Evolutionary conservation across 2,329 filamentous ascomycete species (phyloP), one percentile per base, ranked within the genome.

Genomic region (Claviceps sp.): DNA sequence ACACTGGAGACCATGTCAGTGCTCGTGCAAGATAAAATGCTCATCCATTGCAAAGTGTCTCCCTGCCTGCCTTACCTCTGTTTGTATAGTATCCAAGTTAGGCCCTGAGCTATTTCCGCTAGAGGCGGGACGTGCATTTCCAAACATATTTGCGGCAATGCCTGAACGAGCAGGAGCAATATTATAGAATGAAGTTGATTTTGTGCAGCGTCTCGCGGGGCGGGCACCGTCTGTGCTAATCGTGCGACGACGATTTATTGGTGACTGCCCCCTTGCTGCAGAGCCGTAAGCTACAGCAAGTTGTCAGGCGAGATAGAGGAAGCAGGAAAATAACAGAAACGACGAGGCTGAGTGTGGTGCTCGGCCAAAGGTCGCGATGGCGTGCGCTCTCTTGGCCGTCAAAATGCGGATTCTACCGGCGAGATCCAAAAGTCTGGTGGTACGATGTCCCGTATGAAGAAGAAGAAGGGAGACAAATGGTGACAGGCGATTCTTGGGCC

Each of bases 61-160:
- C 14, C 13, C 22, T 13, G 30, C 3, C 18, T 13, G 11, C 4
- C 69, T 58, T 70, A 89, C 87, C 75, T 95, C 88, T 58, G 89
- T 91, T 65, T 84, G 80, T 59, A 95, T 85, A 58, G 89, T 83
- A 58, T 82, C 75, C 51, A 95, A 74, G 62, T 89, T 82, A 48
- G 79, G 74, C 43, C 85, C 87, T 64, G 54, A 72, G 55, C 66
- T 65, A 54, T 47, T 54, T 37, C 66, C 70, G 54, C 68, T 70
- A 56, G 68, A 65, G 63, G 71, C 66, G 63, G 66, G 66, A 58
- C 66, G 69, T 52, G 73, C 65, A 60, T 68, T 76, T 56, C 67
- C 71, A 65, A 83, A 83, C 84, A 88, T 83, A 58, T 65, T 64
- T 63, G 65, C 65, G 58, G 63, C 62, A 60, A 67, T 60, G 58